These are phyloP conservation scores for Pseudophaeomoniella oleicola DNA, from an alignment of 2,329 filamentous ascomycete genomes.

Conservation along the genomic window DNA sequence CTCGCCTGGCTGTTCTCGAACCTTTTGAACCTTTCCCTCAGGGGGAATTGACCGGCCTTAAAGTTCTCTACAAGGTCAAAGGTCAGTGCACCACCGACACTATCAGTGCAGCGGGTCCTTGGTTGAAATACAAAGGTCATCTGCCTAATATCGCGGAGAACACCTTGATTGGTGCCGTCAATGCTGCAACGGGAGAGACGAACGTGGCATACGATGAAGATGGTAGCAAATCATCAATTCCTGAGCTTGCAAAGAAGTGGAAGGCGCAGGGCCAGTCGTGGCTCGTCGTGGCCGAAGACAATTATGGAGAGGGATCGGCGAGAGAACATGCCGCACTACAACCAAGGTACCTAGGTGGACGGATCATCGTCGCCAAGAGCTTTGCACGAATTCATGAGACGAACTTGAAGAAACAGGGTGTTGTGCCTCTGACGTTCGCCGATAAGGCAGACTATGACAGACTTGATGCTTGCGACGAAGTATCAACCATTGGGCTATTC, in stretches of 20 bases:
- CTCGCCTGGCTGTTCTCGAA: slow-evolving; percentile 78
- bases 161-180: slow-evolving; percentile 88
- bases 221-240: slow-evolving; percentile 62
- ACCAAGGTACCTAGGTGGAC: slow-evolving; percentile 75
- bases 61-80: slow-evolving; percentile 87
- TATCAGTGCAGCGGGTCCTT: slow-evolving; percentile 90
- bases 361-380: slow-evolving; percentile 70
- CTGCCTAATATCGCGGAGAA: slow-evolving; percentile 96
- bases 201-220: slow-evolving; percentile 83
- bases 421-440: slow-evolving; percentile 83
- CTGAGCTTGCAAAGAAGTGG: slow-evolving; percentile 76
- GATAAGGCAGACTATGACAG: slow-evolving; percentile 78
- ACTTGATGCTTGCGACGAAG: slow-evolving; percentile 69
- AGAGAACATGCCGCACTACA: slow-evolving; percentile 83
- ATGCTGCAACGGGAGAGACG: slow-evolving; percentile 81
- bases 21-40: slow-evolving; percentile 76
- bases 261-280: slow-evolving; percentile 60
- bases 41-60: slow-evolving; percentile 59
- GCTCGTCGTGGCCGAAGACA: slow-evolving; percentile 94
- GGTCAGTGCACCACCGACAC: slow-evolving; percentile 99
- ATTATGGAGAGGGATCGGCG: slow-evolving; percentile 86
- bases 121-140: slow-evolving; percentile 99
- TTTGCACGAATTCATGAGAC: slow-evolving; percentile 93
- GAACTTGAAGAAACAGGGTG: slow-evolving; percentile 93
- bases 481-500: slow-evolving; percentile 68